Conservation (phyloP, 352 stramenopile genomes). For the Phytophthora ramorum region DNA sequence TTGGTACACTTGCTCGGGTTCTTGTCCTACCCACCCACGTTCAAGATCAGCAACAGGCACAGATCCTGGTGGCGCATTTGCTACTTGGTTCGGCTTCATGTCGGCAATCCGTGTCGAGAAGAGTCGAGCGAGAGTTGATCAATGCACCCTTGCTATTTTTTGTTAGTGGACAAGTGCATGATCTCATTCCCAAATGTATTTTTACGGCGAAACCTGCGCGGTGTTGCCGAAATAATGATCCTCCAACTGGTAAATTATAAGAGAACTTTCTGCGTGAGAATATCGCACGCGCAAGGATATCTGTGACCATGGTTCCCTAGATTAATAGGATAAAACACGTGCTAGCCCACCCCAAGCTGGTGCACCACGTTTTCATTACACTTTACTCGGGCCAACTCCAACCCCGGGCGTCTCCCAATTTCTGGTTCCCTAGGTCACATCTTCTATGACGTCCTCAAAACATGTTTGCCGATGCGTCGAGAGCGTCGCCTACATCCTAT, state of each 20-base stretch:
- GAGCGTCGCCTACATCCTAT: not conserved
- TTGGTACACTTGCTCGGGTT: conserved; percentile 10
- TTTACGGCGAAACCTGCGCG: conserved; percentile 10
- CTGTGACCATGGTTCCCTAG: too few species aligned
- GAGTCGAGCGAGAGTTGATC: conserved; percentile 3
- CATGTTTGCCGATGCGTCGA: too few species aligned
- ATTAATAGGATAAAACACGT: too few species aligned
- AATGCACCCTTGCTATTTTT: conserved; percentile 32
- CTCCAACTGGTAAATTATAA: too few species aligned
- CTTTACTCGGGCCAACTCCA: too few species aligned
- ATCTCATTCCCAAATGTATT: conserved; percentile 18
- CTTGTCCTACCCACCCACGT: conserved; percentile 24
- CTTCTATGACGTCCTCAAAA: too few species aligned
- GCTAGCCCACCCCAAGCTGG: too few species aligned
- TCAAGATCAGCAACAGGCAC: conserved; percentile 27
- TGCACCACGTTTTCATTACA: too few species aligned
- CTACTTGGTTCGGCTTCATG: conserved; percentile 28
- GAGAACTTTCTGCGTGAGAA: too few species aligned
- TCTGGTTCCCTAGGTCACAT: too few species aligned
- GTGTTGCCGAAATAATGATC: not conserved
- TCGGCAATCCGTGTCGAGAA: not conserved
- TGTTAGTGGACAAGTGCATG: not conserved
- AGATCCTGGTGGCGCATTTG: conserved; percentile 22
- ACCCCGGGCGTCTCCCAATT: too few species aligned
- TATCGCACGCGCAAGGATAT: too few species aligned